Evolutionary conservation across 2,329 filamentous ascomycete species (phyloP).

Genomic region (Calonectria pseudoturangicola): DNA sequence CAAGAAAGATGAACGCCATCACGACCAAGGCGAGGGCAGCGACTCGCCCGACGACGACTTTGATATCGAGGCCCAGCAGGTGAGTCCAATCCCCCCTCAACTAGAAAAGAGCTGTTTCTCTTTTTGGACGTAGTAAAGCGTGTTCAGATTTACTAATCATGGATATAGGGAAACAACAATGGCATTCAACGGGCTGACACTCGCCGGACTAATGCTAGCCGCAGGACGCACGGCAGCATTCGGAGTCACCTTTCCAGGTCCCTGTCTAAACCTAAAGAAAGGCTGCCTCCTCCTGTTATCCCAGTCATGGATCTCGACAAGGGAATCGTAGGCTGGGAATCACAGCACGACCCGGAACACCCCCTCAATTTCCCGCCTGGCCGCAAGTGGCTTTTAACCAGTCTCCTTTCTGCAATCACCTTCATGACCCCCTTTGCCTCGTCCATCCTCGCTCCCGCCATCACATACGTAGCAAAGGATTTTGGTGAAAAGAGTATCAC

Average conservation of each 20-base stretch:
- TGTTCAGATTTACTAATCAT: background rate
- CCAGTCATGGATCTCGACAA: constrained; percentile 70
- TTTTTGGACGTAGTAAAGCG: background rate
- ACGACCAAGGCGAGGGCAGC: constrained; percentile 38
- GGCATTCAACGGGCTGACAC: constrained; percentile 47
- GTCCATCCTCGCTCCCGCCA: constrained; percentile 74
- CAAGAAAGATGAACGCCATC: constrained; percentile 20
- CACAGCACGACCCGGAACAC: constrained; percentile 73
- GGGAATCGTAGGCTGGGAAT: constrained; percentile 77
- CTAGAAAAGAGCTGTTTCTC: too few species aligned
- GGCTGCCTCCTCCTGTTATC: constrained; percentile 59
- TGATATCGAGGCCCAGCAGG: constrained; percentile 51
- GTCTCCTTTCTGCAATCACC: constrained; percentile 75
- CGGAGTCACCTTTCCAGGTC: constrained; percentile 51
- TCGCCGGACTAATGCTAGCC: constrained; percentile 44
- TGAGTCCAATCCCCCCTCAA: constrained; percentile 24
- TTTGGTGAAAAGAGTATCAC: constrained; percentile 64
- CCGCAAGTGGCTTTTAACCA: constrained; percentile 76
- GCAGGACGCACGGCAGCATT: constrained; percentile 50
- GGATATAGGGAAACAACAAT: constrained; percentile 36
- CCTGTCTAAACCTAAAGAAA: constrained; percentile 54
- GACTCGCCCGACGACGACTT: constrained; percentile 43
- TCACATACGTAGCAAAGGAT: constrained; percentile 64
- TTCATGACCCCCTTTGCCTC: constrained; percentile 80
- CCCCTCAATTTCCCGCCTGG: constrained; percentile 74